Base-by-base conservation (phyloP, 352 stramenopile genomes). In the Phytophthora agathidicida region DNA sequence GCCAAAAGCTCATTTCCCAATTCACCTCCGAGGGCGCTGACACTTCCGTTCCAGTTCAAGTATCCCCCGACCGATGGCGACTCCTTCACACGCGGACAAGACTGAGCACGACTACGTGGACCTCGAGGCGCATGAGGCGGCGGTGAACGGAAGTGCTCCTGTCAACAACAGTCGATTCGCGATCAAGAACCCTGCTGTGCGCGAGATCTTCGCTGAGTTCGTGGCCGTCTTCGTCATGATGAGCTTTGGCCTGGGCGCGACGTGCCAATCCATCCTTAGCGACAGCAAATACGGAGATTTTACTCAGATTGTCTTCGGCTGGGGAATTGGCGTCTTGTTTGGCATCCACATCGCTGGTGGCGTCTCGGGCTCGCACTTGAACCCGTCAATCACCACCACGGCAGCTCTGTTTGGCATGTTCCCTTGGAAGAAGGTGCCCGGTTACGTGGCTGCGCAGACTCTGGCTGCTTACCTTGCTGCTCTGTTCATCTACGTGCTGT, bases 381-480 rank as follows among this genome's bases (percentile, higher is more conserved):
- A 83, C 63, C 73, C 73, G 11, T 45, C 71, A 22, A 65, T 75
- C 39, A 75, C 66, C n/a, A 65, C 57, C 7, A 64, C 66, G 8
- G 47, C 54, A 2, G 66, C 66, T 20, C 33, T 75, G 5, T 75
- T 71, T 43, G 57, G 57, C 20, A 71, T 71, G 61, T 53, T 69
- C 42, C 61, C 67, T 53, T 89, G 76, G 79, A 61, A 66, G 23
- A 84, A 86, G 52, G 76, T 86, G 30, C 68, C 72, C 0, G 58
- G 45, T 16, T 89, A 86, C 58, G 31, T 80, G 6, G 14, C 68
- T 3, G 65, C 69, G 13, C 79, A 89, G 57, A 53, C 68, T 11
- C 39, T 85, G 17, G 79, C 74, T n/a, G 55, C 65, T 2, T 87
- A 87, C 50, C 30, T 69, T 7, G 79, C 60, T 17, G 69, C 74